These are phyloP conservation scores for Asterophora parasitica DNA, from an alignment of 768 basidiomycete species.

Conservation along the genomic window DNA sequence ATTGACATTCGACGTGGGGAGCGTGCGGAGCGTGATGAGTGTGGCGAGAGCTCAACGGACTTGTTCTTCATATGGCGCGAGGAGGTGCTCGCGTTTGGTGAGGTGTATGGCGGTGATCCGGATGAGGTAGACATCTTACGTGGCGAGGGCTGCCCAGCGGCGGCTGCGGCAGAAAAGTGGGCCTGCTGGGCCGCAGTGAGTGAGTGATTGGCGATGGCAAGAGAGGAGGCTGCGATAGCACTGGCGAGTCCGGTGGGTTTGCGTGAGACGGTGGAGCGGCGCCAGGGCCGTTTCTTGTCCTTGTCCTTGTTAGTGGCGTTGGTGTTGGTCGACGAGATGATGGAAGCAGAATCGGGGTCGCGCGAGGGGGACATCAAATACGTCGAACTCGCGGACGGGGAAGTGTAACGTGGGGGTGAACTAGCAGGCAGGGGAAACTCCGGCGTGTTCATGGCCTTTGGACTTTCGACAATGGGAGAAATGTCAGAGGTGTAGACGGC, in stretches of 20 bases:
- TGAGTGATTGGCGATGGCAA: conserved; percentile 59
- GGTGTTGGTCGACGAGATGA: conserved; percentile 24
- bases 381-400: conserved; percentile 16
- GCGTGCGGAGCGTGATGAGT: conserved; percentile 3
- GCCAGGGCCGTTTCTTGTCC: conserved; percentile 40
- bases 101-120: conserved; percentile 22
- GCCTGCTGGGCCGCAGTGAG: conserved; percentile 44
- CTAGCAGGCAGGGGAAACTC: conserved; percentile 20
- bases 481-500: conserved; percentile 13
- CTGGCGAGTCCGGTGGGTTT: conserved; percentile 61
- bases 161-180: conserved; percentile 27
- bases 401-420: conserved; percentile 12
- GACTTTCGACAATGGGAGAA: conserved; percentile 41
- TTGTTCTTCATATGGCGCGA: conserved; percentile 23
- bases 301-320: conserved; percentile 20
- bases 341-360: conserved; percentile 20
- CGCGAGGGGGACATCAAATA: conserved; percentile 14
- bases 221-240: conserved; percentile 61
- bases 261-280: conserved; percentile 31
- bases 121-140: conserved; percentile 12
- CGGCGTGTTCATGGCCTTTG: conserved; percentile 32
- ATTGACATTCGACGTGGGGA: too few species aligned
- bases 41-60: conserved; percentile 27
- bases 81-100: conserved; percentile 23
- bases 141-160: conserved; percentile 9